phyloP scores from a whole-genome alignment of 805 yeast genomes.

The Ogataea sp. region DNA sequence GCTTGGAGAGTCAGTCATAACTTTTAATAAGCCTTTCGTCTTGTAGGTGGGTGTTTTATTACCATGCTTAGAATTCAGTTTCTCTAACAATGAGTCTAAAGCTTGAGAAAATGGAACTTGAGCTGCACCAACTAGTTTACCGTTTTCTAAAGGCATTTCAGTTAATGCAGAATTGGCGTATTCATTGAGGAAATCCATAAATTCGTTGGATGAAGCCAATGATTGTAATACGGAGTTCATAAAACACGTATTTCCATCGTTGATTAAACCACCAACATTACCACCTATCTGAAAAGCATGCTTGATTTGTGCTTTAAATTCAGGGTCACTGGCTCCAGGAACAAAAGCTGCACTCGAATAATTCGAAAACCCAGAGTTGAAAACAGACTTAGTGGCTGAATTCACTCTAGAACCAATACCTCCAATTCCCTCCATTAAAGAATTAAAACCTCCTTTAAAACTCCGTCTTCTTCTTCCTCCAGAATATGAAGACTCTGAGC shows the following conservation, averaged over 20 bases:
- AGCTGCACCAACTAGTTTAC: constrained; percentile 11
- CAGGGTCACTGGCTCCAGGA: constrained; percentile 11
- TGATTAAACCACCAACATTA: constrained; percentile 74
- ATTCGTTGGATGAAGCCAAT: constrained; percentile 62
- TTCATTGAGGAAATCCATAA: constrained; percentile 46
- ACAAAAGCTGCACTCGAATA: constrained; percentile 6
- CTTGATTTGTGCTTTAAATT: constrained; percentile 11
- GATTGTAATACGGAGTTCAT: constrained; percentile 88
- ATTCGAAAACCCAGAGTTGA: background rate
- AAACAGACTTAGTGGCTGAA: constrained; percentile 5
- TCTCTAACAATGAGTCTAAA: constrained; percentile 41
- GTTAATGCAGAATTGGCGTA: constrained; percentile 15
- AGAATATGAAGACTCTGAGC: background rate
- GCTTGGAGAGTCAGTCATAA: constrained; percentile 72
- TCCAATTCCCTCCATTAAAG: constrained; percentile 7
- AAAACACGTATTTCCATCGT: constrained; percentile 92
- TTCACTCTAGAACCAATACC: constrained; percentile 3
- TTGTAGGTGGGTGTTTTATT: constrained; percentile 50
- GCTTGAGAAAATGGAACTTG: constrained; percentile 44
- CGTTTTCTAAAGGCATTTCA: constrained; percentile 16
- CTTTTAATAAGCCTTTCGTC: constrained; percentile 50
- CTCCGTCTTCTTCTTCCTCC: background rate
- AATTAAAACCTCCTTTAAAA: background rate
- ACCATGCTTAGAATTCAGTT: constrained; percentile 50
- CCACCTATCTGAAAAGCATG: constrained; percentile 58